Evolutionary conservation across 2,329 filamentous ascomycete species (phyloP).

Genomic region (Myriangium duriaei): DNA sequence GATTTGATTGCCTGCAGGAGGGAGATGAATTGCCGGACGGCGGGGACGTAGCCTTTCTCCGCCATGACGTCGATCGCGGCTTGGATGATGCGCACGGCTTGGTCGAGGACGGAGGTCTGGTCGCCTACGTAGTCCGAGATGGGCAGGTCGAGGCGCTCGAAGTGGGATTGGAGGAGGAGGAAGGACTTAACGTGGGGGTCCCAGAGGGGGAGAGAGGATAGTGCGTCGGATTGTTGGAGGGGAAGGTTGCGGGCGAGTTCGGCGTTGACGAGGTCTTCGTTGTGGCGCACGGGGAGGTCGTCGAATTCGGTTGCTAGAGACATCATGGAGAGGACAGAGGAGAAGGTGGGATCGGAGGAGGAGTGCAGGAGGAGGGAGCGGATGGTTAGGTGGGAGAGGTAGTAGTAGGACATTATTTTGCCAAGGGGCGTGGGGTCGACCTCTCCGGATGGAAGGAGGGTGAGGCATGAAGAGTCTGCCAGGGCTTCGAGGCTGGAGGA

Average conservation of each 20-base stretch:
- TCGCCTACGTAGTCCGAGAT: constrained; percentile 97
- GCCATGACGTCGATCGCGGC: constrained; percentile 88
- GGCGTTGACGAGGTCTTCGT: constrained; percentile 93
- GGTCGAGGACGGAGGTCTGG: constrained; percentile 76
- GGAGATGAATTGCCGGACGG: constrained; percentile 67
- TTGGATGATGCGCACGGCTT: constrained; percentile 93
- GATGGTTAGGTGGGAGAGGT: constrained; percentile 85
- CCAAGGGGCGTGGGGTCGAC: constrained; percentile 82
- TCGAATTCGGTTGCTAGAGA: constrained; percentile 89
- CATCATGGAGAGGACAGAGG: constrained; percentile 84
- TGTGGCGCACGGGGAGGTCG: constrained; percentile 92
- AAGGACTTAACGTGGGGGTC: constrained; percentile 97
- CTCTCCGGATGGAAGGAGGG: constrained; percentile 73
- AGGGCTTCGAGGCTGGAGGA: constrained; percentile 75
- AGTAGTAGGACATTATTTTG: constrained; percentile 99
- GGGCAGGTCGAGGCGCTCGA: constrained; percentile 82
- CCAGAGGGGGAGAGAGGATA: constrained; percentile 71
- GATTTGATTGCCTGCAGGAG: constrained; percentile 87
- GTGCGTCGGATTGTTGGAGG: constrained; percentile 46
- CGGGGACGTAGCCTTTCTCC: constrained; percentile 71
- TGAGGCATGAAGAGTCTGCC: constrained; percentile 70
- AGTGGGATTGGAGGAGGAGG: constrained; percentile 84
- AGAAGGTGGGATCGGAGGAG: constrained; percentile 62
- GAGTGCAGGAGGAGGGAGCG: constrained; percentile 68
- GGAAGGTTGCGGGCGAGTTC: constrained; percentile 76